Conservation (phyloP, 2,329 filamentous ascomycete genomes). For the Xylariaceae sp. region DNA sequence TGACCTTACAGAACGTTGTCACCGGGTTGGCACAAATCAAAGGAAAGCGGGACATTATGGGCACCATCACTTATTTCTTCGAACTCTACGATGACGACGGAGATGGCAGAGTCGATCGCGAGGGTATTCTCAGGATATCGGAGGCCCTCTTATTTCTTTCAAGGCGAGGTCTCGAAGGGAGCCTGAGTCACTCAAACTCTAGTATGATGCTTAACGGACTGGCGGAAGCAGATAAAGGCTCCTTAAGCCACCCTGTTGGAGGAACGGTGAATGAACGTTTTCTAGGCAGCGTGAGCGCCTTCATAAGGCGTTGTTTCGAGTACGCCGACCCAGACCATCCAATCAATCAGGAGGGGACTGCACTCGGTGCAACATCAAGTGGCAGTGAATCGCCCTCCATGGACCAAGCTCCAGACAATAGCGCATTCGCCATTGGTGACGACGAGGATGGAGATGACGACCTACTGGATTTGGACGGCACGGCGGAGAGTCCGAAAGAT, state of each 20-base stretch:
- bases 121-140: constrained; percentile 91
- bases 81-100: constrained; percentile 92
- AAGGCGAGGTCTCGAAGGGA: constrained; percentile 76
- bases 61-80: constrained; percentile 96
- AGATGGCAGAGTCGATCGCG: constrained; percentile 87
- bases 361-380: constrained; percentile 26
- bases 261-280: constrained; percentile 79
- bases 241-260: constrained; percentile 39
- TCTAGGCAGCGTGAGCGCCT: constrained; percentile 87
- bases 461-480: constrained; percentile 55
- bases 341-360: constrained; percentile 44
- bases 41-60: constrained; percentile 93
- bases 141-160: constrained; percentile 92
- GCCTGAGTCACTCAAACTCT: constrained; percentile 61
- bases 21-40: constrained; percentile 87
- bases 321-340: constrained; percentile 92
- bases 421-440: constrained; percentile 72
- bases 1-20: constrained; percentile 89
- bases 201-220: constrained; percentile 46
- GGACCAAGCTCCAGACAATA: constrained; percentile 29
- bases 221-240: constrained; percentile 30
- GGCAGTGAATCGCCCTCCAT: constrained; percentile 19
- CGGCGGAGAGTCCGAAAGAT: constrained; percentile 36
- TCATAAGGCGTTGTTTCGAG: constrained; percentile 94
- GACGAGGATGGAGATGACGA: constrained; percentile 45